Evolutionary conservation across 78 protist genomes (phyloP), one percentile per base, ranked within the genome.

Genomic region (Speleostelium caveatum): DNA sequence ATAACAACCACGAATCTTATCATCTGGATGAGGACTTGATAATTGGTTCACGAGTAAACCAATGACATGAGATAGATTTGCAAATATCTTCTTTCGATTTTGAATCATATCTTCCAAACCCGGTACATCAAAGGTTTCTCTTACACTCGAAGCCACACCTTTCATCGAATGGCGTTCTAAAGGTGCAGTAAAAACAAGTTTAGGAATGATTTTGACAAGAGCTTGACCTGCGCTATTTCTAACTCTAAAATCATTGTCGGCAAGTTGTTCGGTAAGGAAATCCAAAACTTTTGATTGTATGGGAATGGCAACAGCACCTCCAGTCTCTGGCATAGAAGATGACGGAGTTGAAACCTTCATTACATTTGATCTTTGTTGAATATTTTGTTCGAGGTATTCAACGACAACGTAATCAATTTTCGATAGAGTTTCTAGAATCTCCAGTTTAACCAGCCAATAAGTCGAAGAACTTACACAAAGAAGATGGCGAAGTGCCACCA

Each of bases 281-380:
- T 69, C 91, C 51, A 83, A 69, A 19, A 83, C 91, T 42, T 83
- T 83, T 69, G 91, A 61, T 69, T 83, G 91, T 42, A 83, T 83
- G 14, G 91, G 74, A 21, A 83, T 83, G 5, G 91, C 67, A 33
- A 83, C 63, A 5, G 91, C 77, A n/a, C 91, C 91, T 14, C 91
- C 91, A 6, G 91, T 68, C n/a, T 83, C 79, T 5, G 10, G 7
- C 5, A 28, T 17, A 30, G 21, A 4, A 5, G n/a, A 19, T 45
- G 22, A 45, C 10, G 6, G 24, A 45, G 22, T 69, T 45, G 33
- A 45, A 24, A 73, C 55, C 7, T 61, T 49, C 58, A 83, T 42
- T 41, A 83, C 56, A 53, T 69, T 73, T 59, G 80, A 55, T 22
- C 51, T 56, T 32, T 83, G 91, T 69, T 83, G 91, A 59, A 83